Conservation (phyloP, 495 filamentous ascomycete species). For the Penicillium bialowiezense region DNA sequence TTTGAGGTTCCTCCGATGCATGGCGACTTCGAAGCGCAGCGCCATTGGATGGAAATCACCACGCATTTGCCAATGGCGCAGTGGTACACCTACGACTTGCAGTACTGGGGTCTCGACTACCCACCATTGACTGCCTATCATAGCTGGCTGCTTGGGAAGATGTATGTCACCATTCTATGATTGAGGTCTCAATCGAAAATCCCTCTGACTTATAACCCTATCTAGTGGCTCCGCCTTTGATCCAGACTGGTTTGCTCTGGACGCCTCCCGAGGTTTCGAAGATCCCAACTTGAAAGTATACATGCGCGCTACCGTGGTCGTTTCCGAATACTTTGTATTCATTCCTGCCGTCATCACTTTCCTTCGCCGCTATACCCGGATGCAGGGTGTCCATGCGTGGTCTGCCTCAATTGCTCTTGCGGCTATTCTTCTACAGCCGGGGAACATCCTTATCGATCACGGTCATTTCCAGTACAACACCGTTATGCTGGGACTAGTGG, state of each 20-base stretch:
- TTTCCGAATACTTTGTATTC: conserved; percentile 87
- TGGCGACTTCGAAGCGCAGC: conserved; percentile 94
- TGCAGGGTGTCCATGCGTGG: conserved; percentile 71
- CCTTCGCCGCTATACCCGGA: conserved; percentile 69
- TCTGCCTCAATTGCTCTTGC: conserved; percentile 79
- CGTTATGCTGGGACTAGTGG: conserved; percentile 88
- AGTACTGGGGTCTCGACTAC: conserved; percentile 98
- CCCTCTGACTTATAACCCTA: not conserved
- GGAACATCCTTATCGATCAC: conserved; percentile 89
- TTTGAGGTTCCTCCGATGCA: conserved; percentile 83
- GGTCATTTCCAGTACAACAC: conserved; percentile 99
- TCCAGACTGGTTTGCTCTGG: conserved; percentile 84
- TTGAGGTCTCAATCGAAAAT: no score
- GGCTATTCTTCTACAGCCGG: conserved; percentile 89
- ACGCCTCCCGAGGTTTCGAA: conserved; percentile 77
- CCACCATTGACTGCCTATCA: conserved; percentile 97
- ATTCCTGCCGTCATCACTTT: conserved; percentile 83
- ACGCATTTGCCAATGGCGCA: conserved; percentile 81
- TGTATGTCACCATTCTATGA: conserved; percentile 52
- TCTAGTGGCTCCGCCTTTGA: conserved; percentile 71
- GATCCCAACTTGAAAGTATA: conserved; percentile 80
- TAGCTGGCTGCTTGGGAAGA: conserved; percentile 87
- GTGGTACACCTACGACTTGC: conserved; percentile 95
- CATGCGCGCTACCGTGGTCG: conserved; percentile 87
- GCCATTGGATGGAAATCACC: conserved; percentile 99